These are phyloP conservation scores for Cercophora samala DNA, from an alignment of 495 filamentous ascomycete genomes.

Conservation along the genomic window DNA sequence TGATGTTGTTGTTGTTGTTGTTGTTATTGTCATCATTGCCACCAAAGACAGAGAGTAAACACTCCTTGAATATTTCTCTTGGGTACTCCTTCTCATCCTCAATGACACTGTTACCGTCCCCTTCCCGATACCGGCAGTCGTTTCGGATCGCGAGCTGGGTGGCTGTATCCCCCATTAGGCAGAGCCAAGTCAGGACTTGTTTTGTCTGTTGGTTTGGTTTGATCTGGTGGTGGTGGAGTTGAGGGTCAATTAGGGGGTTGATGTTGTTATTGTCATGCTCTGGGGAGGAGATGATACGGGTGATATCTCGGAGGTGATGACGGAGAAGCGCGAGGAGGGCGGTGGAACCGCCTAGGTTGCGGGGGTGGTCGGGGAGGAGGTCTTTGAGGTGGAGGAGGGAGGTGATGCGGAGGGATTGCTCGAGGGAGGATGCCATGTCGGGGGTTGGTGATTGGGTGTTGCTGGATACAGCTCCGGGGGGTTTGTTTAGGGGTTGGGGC, in stretches of 20 bases:
- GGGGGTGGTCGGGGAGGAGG: conserved; percentile 29
- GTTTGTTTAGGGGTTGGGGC: conserved; percentile 22
- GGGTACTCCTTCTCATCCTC: neutral
- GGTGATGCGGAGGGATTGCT: conserved; percentile 28
- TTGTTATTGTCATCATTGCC: too few relatives aligned
- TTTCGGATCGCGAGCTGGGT: conserved; percentile 21
- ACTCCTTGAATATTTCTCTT: neutral
- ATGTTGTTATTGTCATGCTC: too few relatives aligned
- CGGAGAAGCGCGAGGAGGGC: conserved; percentile 25
- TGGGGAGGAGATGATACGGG: neutral
- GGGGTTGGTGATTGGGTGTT: conserved; percentile 1
- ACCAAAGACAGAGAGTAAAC: neutral
- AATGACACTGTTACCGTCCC: neutral
- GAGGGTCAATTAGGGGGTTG: neutral
- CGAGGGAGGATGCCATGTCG: conserved; percentile 9
- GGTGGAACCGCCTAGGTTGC: conserved; percentile 30
- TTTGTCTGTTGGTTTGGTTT: neutral
- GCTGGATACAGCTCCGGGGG: too few relatives aligned
- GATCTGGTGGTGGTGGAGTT: neutral
- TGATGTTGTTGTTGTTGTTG: too few relatives aligned
- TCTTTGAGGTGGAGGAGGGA: conserved; percentile 30
- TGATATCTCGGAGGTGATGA: conserved; percentile 11
- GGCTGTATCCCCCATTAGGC: conserved; percentile 20
- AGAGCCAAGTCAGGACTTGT: conserved; percentile 21
- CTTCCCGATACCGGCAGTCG: neutral